Base-by-base conservation (phyloP, 1,284 basidiomycete genomes). In the Meira miltonrushii region DNA sequence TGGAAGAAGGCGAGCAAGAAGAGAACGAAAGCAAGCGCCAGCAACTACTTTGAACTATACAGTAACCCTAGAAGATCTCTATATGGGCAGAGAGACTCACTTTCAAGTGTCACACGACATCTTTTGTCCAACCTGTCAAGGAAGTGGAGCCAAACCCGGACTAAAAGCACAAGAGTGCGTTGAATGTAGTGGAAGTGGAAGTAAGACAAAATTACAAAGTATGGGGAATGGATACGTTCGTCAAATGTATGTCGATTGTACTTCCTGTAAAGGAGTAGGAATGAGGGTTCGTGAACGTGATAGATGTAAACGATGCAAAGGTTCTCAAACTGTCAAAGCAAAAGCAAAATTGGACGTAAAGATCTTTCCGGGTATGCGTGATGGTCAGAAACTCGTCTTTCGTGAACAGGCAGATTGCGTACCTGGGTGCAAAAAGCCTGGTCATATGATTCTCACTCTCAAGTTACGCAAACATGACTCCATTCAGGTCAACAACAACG, bases 271-370 rank as follows among this genome's bases (percentile, higher is more conserved):
- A 51, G 93, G 93, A 1, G 81, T 81, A 59, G 93, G 93, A 1
- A 83, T 86, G 71, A 88, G 86, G 70, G 79, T 94, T 41, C 85
- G 87, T 57, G 92, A 94, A 68, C 94, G 94, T 77, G 93, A 96
- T 67, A 82, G 86, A 87, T 97, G 93, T 82, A 96, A 92, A 80
- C 93, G 90, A 77, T 98, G 93, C 80, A 93, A 94, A 75, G 93
- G 93, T 9, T 83, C 84, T 57, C 88, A 88, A 78, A 88, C 86
- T 0, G 84, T 88, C 47, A 87, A 88, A 69, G 90, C 92, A 74
- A 95, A 92, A 82, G 89, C 88, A 83, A 68, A 69, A 39, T 61
- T 78, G 37, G 68, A 73, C 33, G 60, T 78, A 13, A 52, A 86
- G 66, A 84, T 97, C 47, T 89, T 93, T 71, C 87, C 86, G 57